phyloP scores from a whole-genome alignment of 192 early-diverging fungal species.

The Irineochytrium annulatum region DNA sequence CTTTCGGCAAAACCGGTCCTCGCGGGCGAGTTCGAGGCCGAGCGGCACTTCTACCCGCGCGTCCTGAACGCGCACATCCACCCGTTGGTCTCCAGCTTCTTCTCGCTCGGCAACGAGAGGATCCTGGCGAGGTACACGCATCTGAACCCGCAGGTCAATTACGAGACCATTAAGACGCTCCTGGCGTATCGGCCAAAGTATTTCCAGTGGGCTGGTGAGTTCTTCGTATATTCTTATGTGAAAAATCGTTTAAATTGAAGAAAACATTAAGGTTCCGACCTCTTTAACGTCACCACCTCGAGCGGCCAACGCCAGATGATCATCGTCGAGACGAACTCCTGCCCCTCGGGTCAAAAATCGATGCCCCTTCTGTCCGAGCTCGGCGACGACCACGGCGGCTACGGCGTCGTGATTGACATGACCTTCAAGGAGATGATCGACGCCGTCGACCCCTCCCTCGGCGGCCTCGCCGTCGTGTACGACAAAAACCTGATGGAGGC shows the following conservation, averaged over 20 bases:
- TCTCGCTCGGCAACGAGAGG: slow-evolving; percentile 81
- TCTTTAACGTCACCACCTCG: slow-evolving; percentile 82
- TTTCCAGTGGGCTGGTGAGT: slow-evolving; percentile 79
- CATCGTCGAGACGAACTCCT: slow-evolving; percentile 87
- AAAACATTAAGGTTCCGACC: slow-evolving; percentile 54
- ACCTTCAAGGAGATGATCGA: slow-evolving; percentile 71
- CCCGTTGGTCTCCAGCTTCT: slow-evolving; percentile 79
- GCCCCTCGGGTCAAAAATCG: slow-evolving; percentile 84
- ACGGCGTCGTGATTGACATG: slow-evolving; percentile 72
- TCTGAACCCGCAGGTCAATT: slow-evolving; percentile 76
- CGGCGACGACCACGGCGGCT: slow-evolving; percentile 71
- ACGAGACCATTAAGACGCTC: slow-evolving; percentile 55
- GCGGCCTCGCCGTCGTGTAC: slow-evolving; percentile 77
- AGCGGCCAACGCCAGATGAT: slow-evolving; percentile 87
- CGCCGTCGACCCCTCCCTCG: slow-evolving; percentile 54
- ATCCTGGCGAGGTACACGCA: slow-evolving; percentile 84
- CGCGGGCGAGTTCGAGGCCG: slow-evolving; percentile 71
- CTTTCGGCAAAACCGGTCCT: slow-evolving; percentile 26
- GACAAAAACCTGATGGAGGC: slow-evolving; percentile 90
- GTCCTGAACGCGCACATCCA: slow-evolving; percentile 86
- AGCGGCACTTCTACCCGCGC: slow-evolving; percentile 82
- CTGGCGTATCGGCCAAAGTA: slow-evolving; percentile 61
- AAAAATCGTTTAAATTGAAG: background rate
- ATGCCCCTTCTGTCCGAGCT: slow-evolving; percentile 78
- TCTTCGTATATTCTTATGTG: background rate